Conservation (phyloP, 2,329 filamentous ascomycete species). For the Pseudophaeomoniella oleicola region DNA sequence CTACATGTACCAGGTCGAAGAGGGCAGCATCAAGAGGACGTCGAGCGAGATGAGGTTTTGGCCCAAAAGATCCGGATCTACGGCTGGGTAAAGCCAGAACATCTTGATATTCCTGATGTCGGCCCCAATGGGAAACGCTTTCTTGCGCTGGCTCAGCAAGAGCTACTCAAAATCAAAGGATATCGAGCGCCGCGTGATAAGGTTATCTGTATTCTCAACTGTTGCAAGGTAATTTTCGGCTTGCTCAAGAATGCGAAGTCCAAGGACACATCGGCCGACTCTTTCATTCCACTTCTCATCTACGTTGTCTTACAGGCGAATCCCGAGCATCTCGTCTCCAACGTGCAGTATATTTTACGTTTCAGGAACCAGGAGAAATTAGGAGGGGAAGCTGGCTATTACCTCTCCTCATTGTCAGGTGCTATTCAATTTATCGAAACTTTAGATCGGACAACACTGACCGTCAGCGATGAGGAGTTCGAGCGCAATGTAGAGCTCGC, state of each 20-base stretch:
- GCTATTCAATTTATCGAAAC: conserved; percentile 95
- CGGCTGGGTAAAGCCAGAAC: conserved; percentile 82
- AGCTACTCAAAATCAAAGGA: conserved; percentile 88
- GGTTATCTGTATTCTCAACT: conserved; percentile 95
- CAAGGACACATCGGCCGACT: conserved; percentile 79
- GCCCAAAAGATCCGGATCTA: conserved; percentile 96
- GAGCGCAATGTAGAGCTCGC: conserved; percentile 92
- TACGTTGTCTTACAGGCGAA: conserved; percentile 92
- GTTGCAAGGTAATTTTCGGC: conserved; percentile 98
- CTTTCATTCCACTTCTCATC: conserved; percentile 87
- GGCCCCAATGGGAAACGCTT: conserved; percentile 81
- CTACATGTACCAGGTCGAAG: conserved; percentile 66
- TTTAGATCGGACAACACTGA: conserved; percentile 83
- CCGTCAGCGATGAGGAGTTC: conserved; percentile 89
- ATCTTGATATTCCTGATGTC: conserved; percentile 78
- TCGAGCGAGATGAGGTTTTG: conserved; percentile 89
- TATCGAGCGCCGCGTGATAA: conserved; percentile 97
- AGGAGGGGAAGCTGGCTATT: conserved; percentile 94
- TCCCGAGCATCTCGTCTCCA: conserved; percentile 88
- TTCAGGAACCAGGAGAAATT: conserved; percentile 97
- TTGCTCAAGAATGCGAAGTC: conserved; percentile 82
- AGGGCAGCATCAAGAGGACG: conserved; percentile 95
- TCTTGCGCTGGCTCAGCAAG: conserved; percentile 77
- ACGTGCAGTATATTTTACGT: conserved; percentile 92
- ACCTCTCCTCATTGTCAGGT: conserved; percentile 75